phyloP scores from a whole-genome alignment of 2,329 filamentous ascomycete genomes.

The Blastomyces emzantsi region DNA sequence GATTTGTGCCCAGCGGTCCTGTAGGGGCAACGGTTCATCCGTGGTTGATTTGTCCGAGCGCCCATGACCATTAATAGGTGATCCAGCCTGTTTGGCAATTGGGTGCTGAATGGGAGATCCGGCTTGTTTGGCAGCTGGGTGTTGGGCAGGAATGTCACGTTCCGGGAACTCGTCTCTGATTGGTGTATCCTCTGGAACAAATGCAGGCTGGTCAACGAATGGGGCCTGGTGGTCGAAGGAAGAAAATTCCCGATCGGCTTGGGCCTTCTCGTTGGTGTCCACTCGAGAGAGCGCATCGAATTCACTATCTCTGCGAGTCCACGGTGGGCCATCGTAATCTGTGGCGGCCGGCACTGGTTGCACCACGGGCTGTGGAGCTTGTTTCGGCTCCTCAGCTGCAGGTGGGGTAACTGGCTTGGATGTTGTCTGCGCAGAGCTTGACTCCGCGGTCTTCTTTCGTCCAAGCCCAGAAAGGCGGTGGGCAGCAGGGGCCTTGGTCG shows the following conservation, averaged over 20 bases:
- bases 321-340: constrained; percentile 25
- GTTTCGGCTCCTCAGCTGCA: constrained; percentile 13
- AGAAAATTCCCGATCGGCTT: constrained; percentile 46
- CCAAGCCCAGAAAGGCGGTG: constrained; percentile 25
- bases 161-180: constrained; percentile 11
- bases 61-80: constrained; percentile 17
- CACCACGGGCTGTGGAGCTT: constrained; percentile 14
- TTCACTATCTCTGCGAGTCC: constrained; percentile 42
- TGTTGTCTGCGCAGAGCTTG: background rate
- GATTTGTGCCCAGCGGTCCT: constrained; percentile 93
- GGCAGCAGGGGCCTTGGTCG: constrained; percentile 16
- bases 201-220: constrained; percentile 75
- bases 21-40: constrained; percentile 27
- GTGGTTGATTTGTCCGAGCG: constrained; percentile 15
- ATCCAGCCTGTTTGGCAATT: background rate
- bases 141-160: constrained; percentile 17
- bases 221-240: constrained; percentile 77
- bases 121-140: constrained; percentile 9
- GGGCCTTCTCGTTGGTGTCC: constrained; percentile 42
- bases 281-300: constrained; percentile 52
- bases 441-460: constrained; percentile 27
- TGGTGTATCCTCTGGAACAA: constrained; percentile 53
- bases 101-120: constrained; percentile 12
- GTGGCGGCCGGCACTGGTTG: constrained; percentile 18
- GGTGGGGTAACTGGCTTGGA: constrained; percentile 13